Evolutionary conservation across 768 basidiomycete species (phyloP).

Genomic region (Boletus sp.): DNA sequence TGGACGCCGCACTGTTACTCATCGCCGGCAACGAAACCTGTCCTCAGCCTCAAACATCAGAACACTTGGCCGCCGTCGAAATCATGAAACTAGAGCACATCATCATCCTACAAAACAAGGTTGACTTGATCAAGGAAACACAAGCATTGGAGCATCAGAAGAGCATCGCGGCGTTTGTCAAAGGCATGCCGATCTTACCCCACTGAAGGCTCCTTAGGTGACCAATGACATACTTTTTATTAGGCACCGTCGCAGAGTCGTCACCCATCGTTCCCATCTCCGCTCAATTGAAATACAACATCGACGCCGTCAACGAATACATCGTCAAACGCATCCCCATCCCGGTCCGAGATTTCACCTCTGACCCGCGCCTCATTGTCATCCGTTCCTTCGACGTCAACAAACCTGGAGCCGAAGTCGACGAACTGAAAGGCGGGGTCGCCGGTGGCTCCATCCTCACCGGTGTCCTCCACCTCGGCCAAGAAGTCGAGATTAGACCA

Average conservation of each 20-base stretch:
- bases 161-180: conserved; percentile 93
- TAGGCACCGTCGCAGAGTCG: conserved; percentile 94
- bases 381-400: conserved; percentile 99
- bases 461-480: conserved; percentile 85
- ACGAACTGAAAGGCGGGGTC: conserved; percentile 97
- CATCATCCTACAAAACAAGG: conserved; percentile 98
- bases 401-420: conserved; percentile 96
- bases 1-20: conserved; percentile 96
- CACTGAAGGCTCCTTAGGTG: not conserved
- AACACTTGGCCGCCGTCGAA: conserved; percentile 97
- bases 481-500: conserved; percentile 95
- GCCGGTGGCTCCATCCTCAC: conserved; percentile 96
- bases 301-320: conserved; percentile 98
- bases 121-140: conserved; percentile 94
- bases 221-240: not conserved
- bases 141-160: conserved; percentile 96
- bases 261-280: conserved; percentile 99
- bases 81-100: conserved; percentile 99
- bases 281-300: conserved; percentile 98
- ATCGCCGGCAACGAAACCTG: conserved; percentile 98
- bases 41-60: conserved; percentile 97
- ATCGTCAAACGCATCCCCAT: conserved; percentile 97
- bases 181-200: conserved; percentile 51
- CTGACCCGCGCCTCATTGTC: conserved; percentile 91
- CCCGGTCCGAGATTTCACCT: conserved; percentile 88